Evolutionary conservation across 2,329 filamentous ascomycete genomes (phyloP), one percentile per base, ranked within the genome.

Genomic region (Cryphonectria parasitica): DNA sequence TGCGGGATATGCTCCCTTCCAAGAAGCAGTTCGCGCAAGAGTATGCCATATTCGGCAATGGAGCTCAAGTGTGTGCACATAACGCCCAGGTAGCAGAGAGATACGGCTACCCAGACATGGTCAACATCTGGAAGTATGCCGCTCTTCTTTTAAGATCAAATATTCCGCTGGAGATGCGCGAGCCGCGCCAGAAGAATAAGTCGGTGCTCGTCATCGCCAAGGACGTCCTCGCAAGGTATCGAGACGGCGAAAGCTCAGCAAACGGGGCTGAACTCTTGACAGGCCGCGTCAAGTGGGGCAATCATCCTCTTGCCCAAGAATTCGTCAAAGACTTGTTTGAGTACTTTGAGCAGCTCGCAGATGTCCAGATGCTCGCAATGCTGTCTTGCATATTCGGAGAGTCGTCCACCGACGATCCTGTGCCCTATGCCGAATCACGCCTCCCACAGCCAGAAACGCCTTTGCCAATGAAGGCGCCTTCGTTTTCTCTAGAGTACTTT

Each of bases 1-100:
- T 97, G 36, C 87, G 88, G 13, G 83, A 88, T 64, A 79, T 94
- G 17, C 82, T 97, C n/a, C 95, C 95, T 0, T 92, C 93, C 2
- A 96, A 94, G 78, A 87, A 87, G 71, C 86, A 89, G 68, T 87
- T 98, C 72, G 96, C 94, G 1, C 84, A 89, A 70, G 88, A 92
- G 74, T 99, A 98, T 80, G 87, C 87, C 34, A 92, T 98, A 19
- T 95, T 96, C 78, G 94, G 94, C 3, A 90, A 94, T 72, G 91
- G 92, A 0, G 88, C 90, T n/a, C 88, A 91, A 52, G 89, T 97
- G 3, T 98, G 95, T 79, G 85, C 88, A 61, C 91, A 97, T 76
- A 99, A 99, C 79, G 93, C 94, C 11, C 82, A 82, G 1, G 89
- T 97, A 62, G 95, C 95, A 11, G 86, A 89, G 74, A 90, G 89